Percentiles rank a stretch among this genome's conserved stretches.
phyloP scores from a whole-genome alignment of 768 basidiomycete genomes.

The Auriculariales sp. region DNA sequence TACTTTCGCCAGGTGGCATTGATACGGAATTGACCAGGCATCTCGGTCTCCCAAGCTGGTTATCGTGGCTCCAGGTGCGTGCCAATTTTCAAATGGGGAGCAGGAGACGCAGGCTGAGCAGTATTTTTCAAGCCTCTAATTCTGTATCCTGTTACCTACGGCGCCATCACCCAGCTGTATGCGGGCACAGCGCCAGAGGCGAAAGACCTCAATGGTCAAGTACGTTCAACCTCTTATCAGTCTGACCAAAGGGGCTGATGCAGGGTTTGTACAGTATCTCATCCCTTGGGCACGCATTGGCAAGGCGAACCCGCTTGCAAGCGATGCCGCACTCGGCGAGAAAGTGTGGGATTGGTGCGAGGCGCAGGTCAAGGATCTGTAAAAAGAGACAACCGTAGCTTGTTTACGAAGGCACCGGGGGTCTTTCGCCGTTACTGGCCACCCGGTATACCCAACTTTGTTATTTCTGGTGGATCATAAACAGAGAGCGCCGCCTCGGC shows the following conservation, averaged over 20 bases:
- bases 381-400: too few species aligned
- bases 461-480: too few species aligned
- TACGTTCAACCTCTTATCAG: slow-evolving; percentile 2
- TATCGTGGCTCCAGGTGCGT: background rate
- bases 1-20: background rate
- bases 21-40: background rate
- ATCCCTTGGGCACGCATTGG: slow-evolving; percentile 35
- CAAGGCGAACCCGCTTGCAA: slow-evolving; percentile 13
- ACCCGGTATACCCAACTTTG: too few species aligned
- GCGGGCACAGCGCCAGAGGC: slow-evolving; percentile 22
- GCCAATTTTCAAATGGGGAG: slow-evolving; percentile 2
- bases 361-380: slow-evolving; percentile 23
- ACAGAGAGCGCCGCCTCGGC: too few species aligned
- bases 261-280: slow-evolving; percentile 21
- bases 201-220: slow-evolving; percentile 18
- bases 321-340: slow-evolving; percentile 20
- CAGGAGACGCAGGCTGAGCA: too few species aligned
- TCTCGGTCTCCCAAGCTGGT: background rate
- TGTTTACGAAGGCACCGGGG: too few species aligned
- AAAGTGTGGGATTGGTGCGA: slow-evolving; percentile 33
- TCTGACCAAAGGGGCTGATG: background rate
- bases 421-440: too few species aligned
- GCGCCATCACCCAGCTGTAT: slow-evolving; percentile 24
- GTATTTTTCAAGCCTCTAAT: too few species aligned
- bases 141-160: slow-evolving; percentile 17